Evolutionary conservation across 1,284 basidiomycete species (phyloP).

Genomic region (Gymnopus androsaceus): DNA sequence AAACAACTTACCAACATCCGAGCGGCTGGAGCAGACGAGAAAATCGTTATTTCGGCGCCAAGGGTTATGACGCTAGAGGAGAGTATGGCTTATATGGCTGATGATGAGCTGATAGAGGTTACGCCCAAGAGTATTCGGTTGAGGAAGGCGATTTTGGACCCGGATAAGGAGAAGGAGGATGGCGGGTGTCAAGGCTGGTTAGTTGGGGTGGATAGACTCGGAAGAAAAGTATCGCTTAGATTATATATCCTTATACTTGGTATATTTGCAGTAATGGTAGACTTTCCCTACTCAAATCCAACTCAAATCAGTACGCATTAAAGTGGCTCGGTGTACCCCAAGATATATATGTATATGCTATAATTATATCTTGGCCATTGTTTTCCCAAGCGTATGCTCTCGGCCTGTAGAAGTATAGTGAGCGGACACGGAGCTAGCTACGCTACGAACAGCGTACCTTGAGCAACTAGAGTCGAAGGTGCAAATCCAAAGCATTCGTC

Average conservation of each 20-base stretch:
- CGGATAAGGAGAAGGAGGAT: constrained; percentile 17
- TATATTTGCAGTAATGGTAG: not conserved
- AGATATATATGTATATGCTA: not conserved
- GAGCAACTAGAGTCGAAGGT: constrained; percentile 76
- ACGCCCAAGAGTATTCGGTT: constrained; percentile 41
- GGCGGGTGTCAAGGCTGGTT: constrained; percentile 1
- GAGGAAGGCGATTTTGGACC: constrained; percentile 32
- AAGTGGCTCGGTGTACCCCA: not conserved
- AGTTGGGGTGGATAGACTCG: not conserved
- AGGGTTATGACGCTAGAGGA: constrained; percentile 45
- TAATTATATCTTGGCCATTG: constrained; percentile 35
- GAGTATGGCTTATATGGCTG: constrained; percentile 46
- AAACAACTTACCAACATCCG: constrained; percentile 50
- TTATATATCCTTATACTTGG: not conserved
- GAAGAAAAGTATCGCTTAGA: not conserved
- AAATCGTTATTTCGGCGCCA: constrained; percentile 45
- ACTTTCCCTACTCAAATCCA: not conserved
- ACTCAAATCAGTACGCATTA: not conserved
- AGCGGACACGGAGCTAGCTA: not conserved
- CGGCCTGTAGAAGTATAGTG: constrained; percentile 31
- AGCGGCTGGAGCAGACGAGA: constrained; percentile 47
- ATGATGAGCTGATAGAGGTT: constrained; percentile 48
- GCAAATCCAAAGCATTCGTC: constrained; percentile 76
- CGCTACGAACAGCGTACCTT: constrained; percentile 41
- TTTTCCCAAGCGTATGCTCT: constrained; percentile 42